Evolutionary conservation across 1,284 basidiomycete genomes (phyloP), one percentile per base, ranked within the genome.

Genomic region (Schizopora paradoxa): DNA sequence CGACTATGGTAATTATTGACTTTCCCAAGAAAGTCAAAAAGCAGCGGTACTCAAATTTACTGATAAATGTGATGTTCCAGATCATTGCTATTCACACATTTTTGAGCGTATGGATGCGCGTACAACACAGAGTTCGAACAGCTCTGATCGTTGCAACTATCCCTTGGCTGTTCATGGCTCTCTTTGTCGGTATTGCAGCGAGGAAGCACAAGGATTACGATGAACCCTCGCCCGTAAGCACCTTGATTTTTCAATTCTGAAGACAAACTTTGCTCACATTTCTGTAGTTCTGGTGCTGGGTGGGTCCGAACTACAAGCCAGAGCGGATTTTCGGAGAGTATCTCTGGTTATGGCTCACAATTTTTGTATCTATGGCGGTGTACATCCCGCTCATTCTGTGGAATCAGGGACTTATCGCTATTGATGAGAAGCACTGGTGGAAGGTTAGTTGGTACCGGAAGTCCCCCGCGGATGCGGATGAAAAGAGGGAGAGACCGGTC

Each of bases 211-310:
- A 31, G 11, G 49, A 59, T 25, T 69, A 63, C 52, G 49, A 64
- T 43, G 47, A 59, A n/a, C 66, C 66, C 8, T 64, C 66, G 21
- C 64, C 65, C 2, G 65, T 70, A 52, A 54, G 66, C 57, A 10
- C n/a, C 36, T 3, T 25, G 32, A 42, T 39, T 23, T 32, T 32
- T 21, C 11, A 36, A 23, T n/a, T 40, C 47, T 35, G 16, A n/a
- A 10, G n/a, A 36, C 14, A 38, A 36, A 37, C 16, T 18, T 19
- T 18, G 22, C 44, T 7, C 18, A 13, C 14, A 41, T 32, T 41
- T 26, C 7, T 43, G 6, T 41, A 66, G 62, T 66, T 63, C 44
- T 69, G 70, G 70, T 74, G 71, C 51, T 72, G 70, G 70, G 67
- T 73, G 46, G 61, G 63, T 14, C 35, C 57, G 11, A 23, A 60